Evolutionary conservation across 2,329 filamentous ascomycete genomes (phyloP), one percentile per base, ranked within the genome.

Genomic region (Pseudocercospora fuligena): DNA sequence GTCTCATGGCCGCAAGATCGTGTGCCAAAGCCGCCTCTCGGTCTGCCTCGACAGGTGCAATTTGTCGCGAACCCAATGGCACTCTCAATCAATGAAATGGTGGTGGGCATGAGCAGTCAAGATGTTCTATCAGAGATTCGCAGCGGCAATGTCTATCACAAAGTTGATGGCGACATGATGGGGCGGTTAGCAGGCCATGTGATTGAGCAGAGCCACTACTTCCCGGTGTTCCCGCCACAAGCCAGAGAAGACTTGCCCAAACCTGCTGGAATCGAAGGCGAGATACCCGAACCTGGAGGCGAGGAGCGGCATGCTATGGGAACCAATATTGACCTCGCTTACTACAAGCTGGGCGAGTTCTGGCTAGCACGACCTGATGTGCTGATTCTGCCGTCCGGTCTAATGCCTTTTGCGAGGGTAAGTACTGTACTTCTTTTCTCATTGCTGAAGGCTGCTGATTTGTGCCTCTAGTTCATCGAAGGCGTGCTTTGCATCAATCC

Each of bases 41-140:
- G 91, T 4, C 84, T 98, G 5, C 91, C 91, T 11, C 94, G 92
- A 77, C 85, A 90, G 64, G 90, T 87, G 11, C 89, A 87, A 63
- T 87, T 96, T 72, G 88, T 97, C 16, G 92, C 93, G 1, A 98
- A 98, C 76, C 95, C 95, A 0, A 94, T 96, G 84, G 93, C 92
- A 8, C 80, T 98, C 2, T 92, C 89, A 5, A 84, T 98, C 70
- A 99, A 99, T 79, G 95, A 98, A 79, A 86, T 90, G 51, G 86
- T 94, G 1, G 80, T 97, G 27, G 93, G 92, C 4, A 86, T 97
- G 72, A 93, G 90, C 27, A 90, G 89, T 0, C 91, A 97, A 74
- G 95, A 99, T 76, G 82, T 93, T 3, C 84, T 99, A 1, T 93
- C 89, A 69, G 93, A 97, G 79, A 85, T 89, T 61, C 78, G 84